phyloP scores from a whole-genome alignment of 2,329 filamentous ascomycete genomes.

The Metarhizium album region DNA sequence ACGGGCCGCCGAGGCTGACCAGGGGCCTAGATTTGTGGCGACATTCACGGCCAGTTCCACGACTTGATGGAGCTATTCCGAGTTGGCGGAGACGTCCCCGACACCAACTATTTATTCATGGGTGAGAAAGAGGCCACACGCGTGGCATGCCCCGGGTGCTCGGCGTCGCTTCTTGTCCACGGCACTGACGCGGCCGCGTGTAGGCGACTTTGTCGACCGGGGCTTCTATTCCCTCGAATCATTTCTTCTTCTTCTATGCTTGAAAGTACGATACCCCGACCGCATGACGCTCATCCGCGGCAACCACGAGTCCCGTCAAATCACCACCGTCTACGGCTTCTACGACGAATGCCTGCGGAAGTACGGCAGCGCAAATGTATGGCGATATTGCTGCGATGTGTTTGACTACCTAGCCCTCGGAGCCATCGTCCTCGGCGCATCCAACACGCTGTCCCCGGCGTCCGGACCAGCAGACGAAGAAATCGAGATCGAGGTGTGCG shows the following conservation, averaged over 20 bases:
- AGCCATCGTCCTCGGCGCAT: conserved; percentile 81
- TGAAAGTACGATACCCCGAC: conserved; percentile 95
- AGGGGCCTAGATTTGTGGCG: conserved; percentile 66
- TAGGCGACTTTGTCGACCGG: conserved; percentile 92
- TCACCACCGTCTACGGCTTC: conserved; percentile 95
- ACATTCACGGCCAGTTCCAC: conserved; percentile 95
- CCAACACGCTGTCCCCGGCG: conserved; percentile 43
- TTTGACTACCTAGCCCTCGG: conserved; percentile 94
- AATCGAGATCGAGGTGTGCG: conserved; percentile 87
- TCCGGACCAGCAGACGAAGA: conserved; percentile 51
- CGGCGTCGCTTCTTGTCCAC: not conserved
- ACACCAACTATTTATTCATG: conserved; percentile 97
- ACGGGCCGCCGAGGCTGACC: not conserved
- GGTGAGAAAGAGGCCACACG: conserved; percentile 40
- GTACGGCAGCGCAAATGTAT: conserved; percentile 93
- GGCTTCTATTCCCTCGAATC: conserved; percentile 97
- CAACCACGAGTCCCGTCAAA: conserved; percentile 93
- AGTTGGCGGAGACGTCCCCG: conserved; percentile 85
- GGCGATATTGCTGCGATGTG: conserved; percentile 94
- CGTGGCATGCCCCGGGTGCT: not conserved
- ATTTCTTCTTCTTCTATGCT: conserved; percentile 85
- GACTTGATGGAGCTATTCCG: conserved; percentile 95
- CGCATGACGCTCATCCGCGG: conserved; percentile 93
- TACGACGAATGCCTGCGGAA: conserved; percentile 96
- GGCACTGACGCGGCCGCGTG: not conserved